Conservation (phyloP, 345 rosid species). For the Viola odorata region DNA sequence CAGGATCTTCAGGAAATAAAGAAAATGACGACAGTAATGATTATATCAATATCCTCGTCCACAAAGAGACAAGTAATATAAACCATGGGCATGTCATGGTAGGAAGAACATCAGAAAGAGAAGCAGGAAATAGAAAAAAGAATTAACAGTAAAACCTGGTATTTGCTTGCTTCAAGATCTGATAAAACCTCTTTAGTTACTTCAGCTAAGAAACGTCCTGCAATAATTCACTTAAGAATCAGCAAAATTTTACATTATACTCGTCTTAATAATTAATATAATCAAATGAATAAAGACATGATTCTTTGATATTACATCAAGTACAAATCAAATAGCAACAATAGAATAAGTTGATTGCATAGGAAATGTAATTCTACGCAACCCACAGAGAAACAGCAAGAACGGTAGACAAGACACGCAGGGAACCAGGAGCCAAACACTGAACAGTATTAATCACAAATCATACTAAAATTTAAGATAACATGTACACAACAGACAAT, state of each 20-base stretch:
- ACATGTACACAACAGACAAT: not conserved
- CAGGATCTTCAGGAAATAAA: too few relatives aligned
- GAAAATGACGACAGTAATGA: too few relatives aligned
- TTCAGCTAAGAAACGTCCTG: conserved; percentile 53
- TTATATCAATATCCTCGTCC: not conserved
- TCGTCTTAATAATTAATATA: not conserved
- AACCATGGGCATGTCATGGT: not conserved
- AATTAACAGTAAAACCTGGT: conserved; percentile 28
- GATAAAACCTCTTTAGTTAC: conserved; percentile 45
- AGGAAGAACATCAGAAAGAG: not conserved
- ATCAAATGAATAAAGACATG: not conserved
- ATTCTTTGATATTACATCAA: not conserved
- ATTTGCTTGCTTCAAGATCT: conserved; percentile 55
- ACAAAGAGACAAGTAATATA: not conserved
- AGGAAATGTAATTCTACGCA: too few relatives aligned
- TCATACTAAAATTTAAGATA: not conserved
- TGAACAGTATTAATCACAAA: not conserved
- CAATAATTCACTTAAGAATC: conserved; percentile 13
- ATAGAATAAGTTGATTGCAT: too few relatives aligned
- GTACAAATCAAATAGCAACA: not conserved
- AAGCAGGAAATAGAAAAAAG: not conserved
- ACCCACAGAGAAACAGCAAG: too few relatives aligned
- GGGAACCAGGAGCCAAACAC: too few relatives aligned
- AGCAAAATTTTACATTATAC: not conserved
- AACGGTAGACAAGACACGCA: too few relatives aligned